Base-by-base conservation (phyloP, 2,329 filamentous ascomycete species). In the Stromatinia cepivora region DNA sequence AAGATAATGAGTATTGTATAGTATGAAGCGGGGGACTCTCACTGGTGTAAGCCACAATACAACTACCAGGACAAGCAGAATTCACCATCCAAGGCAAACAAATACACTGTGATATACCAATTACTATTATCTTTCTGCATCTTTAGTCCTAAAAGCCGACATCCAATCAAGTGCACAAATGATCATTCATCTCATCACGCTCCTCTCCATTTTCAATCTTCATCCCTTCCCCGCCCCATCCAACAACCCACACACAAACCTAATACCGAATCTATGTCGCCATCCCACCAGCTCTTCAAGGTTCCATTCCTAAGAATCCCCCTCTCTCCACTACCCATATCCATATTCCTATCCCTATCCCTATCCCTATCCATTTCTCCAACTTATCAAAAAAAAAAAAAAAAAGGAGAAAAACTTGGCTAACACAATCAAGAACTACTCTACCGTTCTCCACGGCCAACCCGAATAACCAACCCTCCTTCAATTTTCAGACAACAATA, bases 111-210 rank as follows among this genome's bases (percentile, higher is more conserved):
- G 45, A n/a, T 48, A n/a, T 34, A 48, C 20, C 42, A 25, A 28
- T 34, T 15, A 28, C 57, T 42, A 34, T 61, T 46, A 34, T 46
- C 17, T 48, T 48, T 46, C 42, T 46, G 58, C 28, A 46, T 15
- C 20, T 9, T 61, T 56, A 28, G 17, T 31, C 10, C 8, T 17
- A 34, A 48, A 46, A 31, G 25, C 39, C 31, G 25, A 15, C 45
- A 61, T 95, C 92, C 70, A 95, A 80, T 81, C 94, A 91, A 65
- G 94, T 84, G 56, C 71, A 73, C 46, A 75, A 75, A 72, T 89
- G 83, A 70, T 82, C 79, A 17, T 77, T 80, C 31, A 83, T 74
- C 50, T 42, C 39, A 42, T 42, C 39, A 42, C 10, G 39, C 77
- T 76, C 74, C 81, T 81, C 84, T 85, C 85, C 88, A 88, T 61